phyloP scores from a whole-genome alignment of 2,329 filamentous ascomycete genomes.

The Pyrenophora seminiperda region DNA sequence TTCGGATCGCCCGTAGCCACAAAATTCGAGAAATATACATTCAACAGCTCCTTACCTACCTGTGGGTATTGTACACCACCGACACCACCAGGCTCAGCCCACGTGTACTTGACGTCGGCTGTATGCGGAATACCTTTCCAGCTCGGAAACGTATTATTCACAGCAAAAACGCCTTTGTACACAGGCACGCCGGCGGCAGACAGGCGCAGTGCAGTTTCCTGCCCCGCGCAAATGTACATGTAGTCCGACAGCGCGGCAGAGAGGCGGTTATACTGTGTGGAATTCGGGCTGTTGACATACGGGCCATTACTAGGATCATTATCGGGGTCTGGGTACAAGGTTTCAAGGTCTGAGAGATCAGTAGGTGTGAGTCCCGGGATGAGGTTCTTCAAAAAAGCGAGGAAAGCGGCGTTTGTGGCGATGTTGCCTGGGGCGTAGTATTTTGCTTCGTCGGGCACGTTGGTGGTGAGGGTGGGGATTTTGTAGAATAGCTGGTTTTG shows the following conservation, averaged over 20 bases:
- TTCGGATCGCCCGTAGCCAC: slow-evolving; percentile 51
- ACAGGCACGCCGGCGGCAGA: slow-evolving; percentile 41
- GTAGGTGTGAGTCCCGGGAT: slow-evolving; percentile 23
- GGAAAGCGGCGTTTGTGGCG: slow-evolving; percentile 40
- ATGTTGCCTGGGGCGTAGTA: slow-evolving; percentile 34
- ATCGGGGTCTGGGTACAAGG: slow-evolving; percentile 33
- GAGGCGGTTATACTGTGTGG: slow-evolving; percentile 53
- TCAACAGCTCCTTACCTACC: slow-evolving; percentile 46
- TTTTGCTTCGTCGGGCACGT: slow-evolving; percentile 44
- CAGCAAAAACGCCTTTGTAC: slow-evolving; percentile 26
- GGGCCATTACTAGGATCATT: slow-evolving; percentile 30
- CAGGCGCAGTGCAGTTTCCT: slow-evolving; percentile 53
- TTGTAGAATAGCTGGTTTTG: slow-evolving; percentile 31
- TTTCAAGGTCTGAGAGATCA: slow-evolving; percentile 28
- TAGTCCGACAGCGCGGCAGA: slow-evolving; percentile 52
- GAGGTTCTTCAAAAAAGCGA: slow-evolving; percentile 35
- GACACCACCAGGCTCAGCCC: slow-evolving; percentile 57
- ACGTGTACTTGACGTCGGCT: slow-evolving; percentile 49
- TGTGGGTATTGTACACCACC: slow-evolving; percentile 45
- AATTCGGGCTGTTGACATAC: slow-evolving; percentile 51
- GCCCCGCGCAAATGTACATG: slow-evolving; percentile 53
- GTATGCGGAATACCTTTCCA: slow-evolving; percentile 35
- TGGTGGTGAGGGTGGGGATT: slow-evolving; percentile 34
- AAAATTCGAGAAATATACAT: slow-evolving; percentile 50
- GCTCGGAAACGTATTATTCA: slow-evolving; percentile 28